Percentiles rank a stretch among this genome's conserved stretches.
phyloP scores from a whole-genome alignment of 148 eudicot genomes.

The Camellia lanceoleosa region DNA sequence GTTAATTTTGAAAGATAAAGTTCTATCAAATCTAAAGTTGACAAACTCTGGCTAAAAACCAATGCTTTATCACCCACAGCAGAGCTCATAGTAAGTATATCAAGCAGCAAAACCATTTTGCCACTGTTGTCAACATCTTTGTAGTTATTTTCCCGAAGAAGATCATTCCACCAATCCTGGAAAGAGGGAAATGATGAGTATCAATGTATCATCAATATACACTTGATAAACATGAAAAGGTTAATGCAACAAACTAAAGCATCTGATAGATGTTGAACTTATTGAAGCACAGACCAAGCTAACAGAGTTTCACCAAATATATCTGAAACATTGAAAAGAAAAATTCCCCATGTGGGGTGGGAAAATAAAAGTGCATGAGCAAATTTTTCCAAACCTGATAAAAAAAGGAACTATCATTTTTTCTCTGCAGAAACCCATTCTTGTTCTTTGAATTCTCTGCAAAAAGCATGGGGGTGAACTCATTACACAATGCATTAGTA shows the following conservation, averaged over 20 bases:
- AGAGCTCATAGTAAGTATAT: constrained; percentile 70
- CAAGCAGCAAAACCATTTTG: constrained; percentile 94
- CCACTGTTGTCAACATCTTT: constrained; percentile 79
- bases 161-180: constrained; percentile 96
- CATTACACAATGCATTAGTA: constrained; percentile 1
- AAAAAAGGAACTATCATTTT: constrained; percentile 53
- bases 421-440: constrained; percentile 35
- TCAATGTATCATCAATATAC: background rate
- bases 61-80: constrained; percentile 78
- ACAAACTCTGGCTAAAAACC: constrained; percentile 89
- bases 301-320: background rate
- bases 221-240: background rate
- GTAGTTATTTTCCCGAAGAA: constrained; percentile 48
- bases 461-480: background rate
- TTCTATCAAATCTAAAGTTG: constrained; percentile 84
- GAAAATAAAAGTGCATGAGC: background rate
- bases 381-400: constrained; percentile 52
- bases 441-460: constrained; percentile 56
- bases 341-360: background rate
- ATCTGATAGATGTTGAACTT: background rate
- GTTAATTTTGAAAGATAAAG: constrained; percentile 58
- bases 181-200: constrained; percentile 12
- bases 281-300: background rate
- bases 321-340: background rate
- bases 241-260: background rate